Evolutionary conservation across 495 filamentous ascomycete species (phyloP), one percentile per base, ranked within the genome.

Genomic region (Podospora didyma): DNA sequence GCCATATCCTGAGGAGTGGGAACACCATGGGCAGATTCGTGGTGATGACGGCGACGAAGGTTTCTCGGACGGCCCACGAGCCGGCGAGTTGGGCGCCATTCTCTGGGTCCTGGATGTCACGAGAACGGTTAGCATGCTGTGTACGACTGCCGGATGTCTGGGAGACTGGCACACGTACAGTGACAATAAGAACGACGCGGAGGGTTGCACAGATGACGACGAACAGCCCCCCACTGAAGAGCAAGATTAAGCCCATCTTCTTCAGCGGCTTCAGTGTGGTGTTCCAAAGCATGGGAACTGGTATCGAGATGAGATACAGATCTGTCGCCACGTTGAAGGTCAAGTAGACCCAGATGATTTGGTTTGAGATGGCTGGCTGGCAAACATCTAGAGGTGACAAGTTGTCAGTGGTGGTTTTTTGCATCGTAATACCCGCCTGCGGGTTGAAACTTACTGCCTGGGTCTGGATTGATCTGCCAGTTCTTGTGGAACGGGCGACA

Each of bases 1-100:
- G 63, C 75, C 75, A 79, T 7, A 55, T 51, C 49, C 73, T 70
- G 57, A 80, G 39, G 3, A 81, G 67, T 34, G 78, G 77, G 70
- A 80, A 81, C 12, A 82, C 61, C 75, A 81, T 79, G 3, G 78
- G 79, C 0, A 82, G 69, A 59, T 81, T 81, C 44, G 75, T 79
- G 1, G 74, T 80, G 17, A 80, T 58, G 6, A 80, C 75, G 12
- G 77, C 72, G 44, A 79, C 78, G 51, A 82, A 80, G 20, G 77
- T 74, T 52, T 80, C 79, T 6, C 79, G 73, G 0, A 76, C 77
- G 9, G 76, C 76, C 79, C 78, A 82, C 41, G 70, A 71, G 21
- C 74, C 73, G 12, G 76, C 75, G 1, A 73, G 62, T 37, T 76
- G 63, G n/a, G 77, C 78, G 39, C 79, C 79, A 21, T 77, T 65